Base-by-base conservation (phyloP, 371 early-diverging fungal species). In the Umbelopsis sp. region DNA sequence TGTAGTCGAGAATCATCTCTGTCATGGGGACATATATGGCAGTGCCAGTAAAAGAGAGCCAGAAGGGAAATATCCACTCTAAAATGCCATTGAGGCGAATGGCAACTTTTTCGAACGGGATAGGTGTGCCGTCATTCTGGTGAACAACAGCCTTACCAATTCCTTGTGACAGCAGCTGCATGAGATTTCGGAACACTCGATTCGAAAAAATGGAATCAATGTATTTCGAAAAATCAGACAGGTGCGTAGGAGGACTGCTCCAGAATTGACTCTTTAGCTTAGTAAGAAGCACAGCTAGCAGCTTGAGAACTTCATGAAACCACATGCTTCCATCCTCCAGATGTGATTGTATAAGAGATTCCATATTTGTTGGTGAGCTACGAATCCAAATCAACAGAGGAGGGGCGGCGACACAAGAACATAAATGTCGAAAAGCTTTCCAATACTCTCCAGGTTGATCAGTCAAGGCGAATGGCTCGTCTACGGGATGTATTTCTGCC, bases 41-140 rank as follows among this genome's bases (percentile, higher is more conserved):
- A 4, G 69, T 69, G 14, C 65, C 37, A 22, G 71, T 70, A 8
- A 81, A 62, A 0, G 84, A 77, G 4, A 66, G 70, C 79, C 78
- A 80, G 24, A 65, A 77, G 0, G 76, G 75, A 25, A 71, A 71
- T 12, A 81, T 73, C 80, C 82, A 81, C 18, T 77, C 80, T 18
- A 81, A 50, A 62, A 77, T 66, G 1, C 70, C 67, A 45, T 75
- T 79, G 45, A 84, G 76, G 44, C 76, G 74, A 12, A 62, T 69
- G 53, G 75, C 70, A 16, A 81, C 53, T 66, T 80, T 81, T 25
- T 80, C 81, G 8, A 76, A 70, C 1, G 80, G 79, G 29, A 74
- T 77, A 0, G 69, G 71, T 3, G 73, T 69, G 8, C 84, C 81
- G 51, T 81, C 80, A 18, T 52, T 53, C 9, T 74, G 74, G 25